phyloP scores from a whole-genome alignment of 768 basidiomycete genomes.

The Tricholoma terreum region DNA sequence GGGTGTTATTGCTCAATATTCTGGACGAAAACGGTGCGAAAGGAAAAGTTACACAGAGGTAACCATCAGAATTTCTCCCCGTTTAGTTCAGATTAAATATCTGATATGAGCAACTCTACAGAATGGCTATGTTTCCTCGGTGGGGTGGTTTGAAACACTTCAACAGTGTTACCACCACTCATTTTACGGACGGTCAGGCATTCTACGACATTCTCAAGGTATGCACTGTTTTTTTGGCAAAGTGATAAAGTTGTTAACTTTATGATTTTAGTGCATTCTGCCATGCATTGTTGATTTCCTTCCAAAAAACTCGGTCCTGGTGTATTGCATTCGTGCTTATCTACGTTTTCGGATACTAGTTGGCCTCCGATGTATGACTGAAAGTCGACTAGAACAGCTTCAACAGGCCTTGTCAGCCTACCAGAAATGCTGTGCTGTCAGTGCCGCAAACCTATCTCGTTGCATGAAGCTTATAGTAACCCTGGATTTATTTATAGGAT shows the following conservation, averaged over 20 bases:
- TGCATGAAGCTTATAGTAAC: too few species aligned
- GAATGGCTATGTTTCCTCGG: conserved; percentile 25
- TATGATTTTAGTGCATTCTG: conserved; percentile 20
- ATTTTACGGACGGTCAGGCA: conserved; percentile 27
- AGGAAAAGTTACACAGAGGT: conserved; percentile 18
- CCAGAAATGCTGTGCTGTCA: too few species aligned
- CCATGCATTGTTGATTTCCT: conserved; percentile 26
- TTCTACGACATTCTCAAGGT: conserved; percentile 28
- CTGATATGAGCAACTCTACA: conserved; percentile 4
- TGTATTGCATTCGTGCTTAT: conserved; percentile 25
- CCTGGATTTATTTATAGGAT: too few species aligned
- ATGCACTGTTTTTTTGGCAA: background rate
- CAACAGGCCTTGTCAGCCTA: conserved; percentile 12
- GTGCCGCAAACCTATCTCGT: too few species aligned
- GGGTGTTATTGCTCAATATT: conserved; percentile 15
- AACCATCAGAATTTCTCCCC: conserved; percentile 3
- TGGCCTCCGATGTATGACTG: conserved; percentile 24
- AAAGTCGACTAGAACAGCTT: conserved; percentile 18
- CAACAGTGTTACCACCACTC: conserved; percentile 22
- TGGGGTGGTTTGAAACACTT: conserved; percentile 30
- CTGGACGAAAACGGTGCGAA: conserved; percentile 11
- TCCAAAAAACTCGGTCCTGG: conserved; percentile 20
- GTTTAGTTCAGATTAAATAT: background rate
- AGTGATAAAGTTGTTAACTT: conserved; percentile 1
- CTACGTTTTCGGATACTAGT: conserved; percentile 20